Evolutionary conservation across 2,329 filamentous ascomycete genomes (phyloP), one percentile per base, ranked within the genome.

Genomic region (Colletotrichum navitas): DNA sequence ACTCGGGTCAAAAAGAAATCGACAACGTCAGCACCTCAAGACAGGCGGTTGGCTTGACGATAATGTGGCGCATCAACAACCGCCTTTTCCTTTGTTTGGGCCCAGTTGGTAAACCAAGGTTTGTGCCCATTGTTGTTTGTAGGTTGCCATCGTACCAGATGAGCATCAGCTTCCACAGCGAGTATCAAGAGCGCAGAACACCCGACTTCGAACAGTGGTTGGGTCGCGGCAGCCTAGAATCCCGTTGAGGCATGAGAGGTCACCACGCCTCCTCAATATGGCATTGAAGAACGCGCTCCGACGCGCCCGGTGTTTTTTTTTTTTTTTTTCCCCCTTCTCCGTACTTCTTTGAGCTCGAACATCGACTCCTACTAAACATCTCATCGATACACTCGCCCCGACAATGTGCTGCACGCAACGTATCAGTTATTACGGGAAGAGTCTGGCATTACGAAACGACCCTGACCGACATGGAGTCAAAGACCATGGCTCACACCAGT

Each of bases 191-290:
- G 43, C 14, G 11, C 59, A 54, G 34, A 63, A 8, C 60, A 12
- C 11, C 34, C 43, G 24, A 16, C 21, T 12, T 36, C 39, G 54
- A 52, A 56, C 63, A 71, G 63, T 73, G 41, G 52, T n/a, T 39
- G 43, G 10, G 60, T 39, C 29, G 45, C 45, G 21, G 11, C 21
- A 51, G 34, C 52, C 45, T 26, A 26, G 54, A 47, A 7, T 58
- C 26, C 47, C 43, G 14, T 36, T 41, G 43, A 62, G 41, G 67
- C 71, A 71, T 67, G 67, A 73, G 59, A 54, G 63, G 67, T 71
- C 63, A 63, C 32, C 62, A 36, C 14, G 54, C 41, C 43, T 29
- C 62, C 61, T 58, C 52, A 58, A 54, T 34, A 39, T 45, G 29
- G 39, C 47, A 24, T 60, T 36, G 32, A 32, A 24, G 21, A 45